Base-by-base conservation (phyloP, 768 basidiomycete genomes). In the Tricholoma terreum region DNA sequence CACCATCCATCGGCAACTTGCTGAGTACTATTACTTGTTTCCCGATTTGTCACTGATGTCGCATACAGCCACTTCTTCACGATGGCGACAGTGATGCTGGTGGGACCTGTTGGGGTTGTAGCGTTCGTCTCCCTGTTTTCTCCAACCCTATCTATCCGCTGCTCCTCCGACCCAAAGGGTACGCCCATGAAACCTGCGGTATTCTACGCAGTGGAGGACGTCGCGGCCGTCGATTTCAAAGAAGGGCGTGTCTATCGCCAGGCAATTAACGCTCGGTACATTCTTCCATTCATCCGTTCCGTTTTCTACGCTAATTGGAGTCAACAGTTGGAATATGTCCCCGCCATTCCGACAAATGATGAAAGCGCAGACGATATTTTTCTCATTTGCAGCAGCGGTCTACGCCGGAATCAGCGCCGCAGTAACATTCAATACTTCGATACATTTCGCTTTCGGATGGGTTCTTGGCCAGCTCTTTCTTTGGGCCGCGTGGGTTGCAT, bases 31-130 rank as follows among this genome's bases (percentile, higher is more conserved):
- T 57, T 40, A 22, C 31, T 30, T 14, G 8, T 21, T 7, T 48
- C 8, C 27, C 12, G 24, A 15, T 21, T 6, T 40, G 24, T 43
- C 22, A 53, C 45, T 52, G 30, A 58, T 42, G 3, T n/a, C n/a
- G 3, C 22, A 36, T 19, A 22, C 31, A 71, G 71, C 50, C 60
- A 70, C 21, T 71, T 70, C 57, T 72, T 70, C 57, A 57, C 70
- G 15, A 70, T 71, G 69, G 70, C 69, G 1, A 71, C 71, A 7
- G 60, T 68, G 48, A 67, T 72, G 65, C 65, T 72, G 19, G 67
- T 72, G 33, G 64, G 65, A 5, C 69, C 70, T 19, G 56, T 71
- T 11, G 69, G 64, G 17, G 50, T 68, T 45, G 61, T 71, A 5
- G 70, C 69, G 52, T 56, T 69, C 24, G 55, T 67, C 21, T 70